Evolutionary conservation across 2,329 filamentous ascomycete genomes (phyloP), one percentile per base, ranked within the genome.

Genomic region (Trichoderma brevicompactum): DNA sequence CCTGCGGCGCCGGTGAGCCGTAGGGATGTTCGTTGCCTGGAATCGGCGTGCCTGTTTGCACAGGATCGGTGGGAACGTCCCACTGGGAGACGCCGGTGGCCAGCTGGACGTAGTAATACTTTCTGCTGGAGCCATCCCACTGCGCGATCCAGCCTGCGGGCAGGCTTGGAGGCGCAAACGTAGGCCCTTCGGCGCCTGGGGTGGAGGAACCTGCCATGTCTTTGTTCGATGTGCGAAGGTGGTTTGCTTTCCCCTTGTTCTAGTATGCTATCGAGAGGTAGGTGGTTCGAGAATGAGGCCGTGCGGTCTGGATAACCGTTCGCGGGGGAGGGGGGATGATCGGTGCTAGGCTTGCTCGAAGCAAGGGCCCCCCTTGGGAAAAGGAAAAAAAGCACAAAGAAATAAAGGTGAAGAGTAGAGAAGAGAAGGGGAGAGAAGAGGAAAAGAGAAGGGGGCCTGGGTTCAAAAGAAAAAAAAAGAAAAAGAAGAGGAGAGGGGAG

Each of bases 91-190:
- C 82, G 54, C 89, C 89, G 7, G 89, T 91, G 61, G 87, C 88
- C 63, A 92, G 84, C 76, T 91, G 88, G 58, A 92, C 89, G 74
- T 86, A 90, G 76, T 90, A 90, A 75, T 89, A 90, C 75, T 89
- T 89, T 75, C 81, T 84, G 75, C 82, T 86, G 65, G 81, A 74
- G 68, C 83, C 84, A 73, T 90, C 87, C 87, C 87, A 90, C 78
- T 90, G 87, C 66, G 87, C 86, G 72, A 89, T 89, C 87, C 87
- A 90, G 72, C 87, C 87, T 12, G 85, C 78, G 56, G 87, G 87
- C 60, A 89, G 81, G 53, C 80, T 79, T 54, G 87, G 87, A 69
- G 87, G 87, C 69, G 80, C 82, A 71, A 81, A 86, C 72, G 83
- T 84, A 70, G 85, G 85, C 72, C 85, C 85, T 73, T 85, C 83